Evolutionary conservation across 495 filamentous ascomycete genomes (phyloP), one percentile per base, ranked within the genome.

Genomic region (Annulohypoxylon stygium): DNA sequence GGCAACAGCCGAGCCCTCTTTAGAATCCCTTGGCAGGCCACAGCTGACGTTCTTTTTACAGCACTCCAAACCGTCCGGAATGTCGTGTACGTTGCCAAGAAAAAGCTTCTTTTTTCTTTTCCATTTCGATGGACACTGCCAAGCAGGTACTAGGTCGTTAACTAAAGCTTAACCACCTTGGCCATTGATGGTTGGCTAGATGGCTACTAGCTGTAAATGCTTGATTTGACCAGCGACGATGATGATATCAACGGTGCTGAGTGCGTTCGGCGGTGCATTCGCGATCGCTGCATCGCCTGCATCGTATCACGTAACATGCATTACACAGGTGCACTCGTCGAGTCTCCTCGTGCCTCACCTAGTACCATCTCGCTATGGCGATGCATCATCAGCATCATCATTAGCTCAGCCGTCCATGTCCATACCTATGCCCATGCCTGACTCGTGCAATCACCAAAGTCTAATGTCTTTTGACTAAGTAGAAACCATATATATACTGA

Each of bases 71-170:
- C 75, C 72, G 61, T 79, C 69, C 77, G 77, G 71, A 79, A 79
- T 75, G 77, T 76, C 61, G 77, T 79, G 77, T 79, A 79, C 57
- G 77, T 79, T 67, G 77, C 77, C 77, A 79, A 79, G 77, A 74
- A 64, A 78, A 79, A 69, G 54, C 75, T 79, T 75, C 70, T 77
- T 75, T 75, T 61, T 71, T 65, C 25, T 64, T 53, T 70, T 51
- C 57, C 62, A 55, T 47, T 30, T 37, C 54, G 59, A 57, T 69
- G 63, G 67, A 37, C 67, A 53, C 45, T 50, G 72, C 72, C 72
- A 75, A 75, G 72, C 63, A 71, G 51, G 45, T 63, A 64, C 59
- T 62, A 11, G 63, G 33, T 62, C 36, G 33, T 67, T 47, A 60
- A 47, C 59, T 65, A 73, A 75, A 70, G 67, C 72, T 75, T 67